These are phyloP conservation scores for Pistacia vera DNA, from an alignment of 345 rosid genomes.

Conservation along the genomic window DNA sequence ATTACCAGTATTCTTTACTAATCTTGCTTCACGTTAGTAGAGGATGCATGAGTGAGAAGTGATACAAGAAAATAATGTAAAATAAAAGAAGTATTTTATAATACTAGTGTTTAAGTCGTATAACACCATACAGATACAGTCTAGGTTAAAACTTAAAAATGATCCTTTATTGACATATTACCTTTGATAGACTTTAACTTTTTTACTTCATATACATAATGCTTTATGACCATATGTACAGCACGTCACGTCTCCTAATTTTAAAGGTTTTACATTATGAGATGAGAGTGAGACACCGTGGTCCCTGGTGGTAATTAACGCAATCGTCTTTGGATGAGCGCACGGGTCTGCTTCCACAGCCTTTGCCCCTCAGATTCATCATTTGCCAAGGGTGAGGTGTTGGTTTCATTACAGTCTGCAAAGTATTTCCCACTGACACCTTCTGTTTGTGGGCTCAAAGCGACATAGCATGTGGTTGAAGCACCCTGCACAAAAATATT, in stretches of 20 bases:
- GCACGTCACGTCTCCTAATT: background rate
- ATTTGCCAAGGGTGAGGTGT: constrained; percentile 71
- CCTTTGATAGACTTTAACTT: background rate
- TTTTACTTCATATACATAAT: background rate
- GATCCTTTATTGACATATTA: constrained; percentile 9
- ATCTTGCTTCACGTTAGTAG: too few species aligned
- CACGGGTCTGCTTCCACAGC: constrained; percentile 63
- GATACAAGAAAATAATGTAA: too few species aligned
- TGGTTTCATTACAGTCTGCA: constrained; percentile 81
- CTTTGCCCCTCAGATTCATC: constrained; percentile 65
- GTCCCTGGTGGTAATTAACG: constrained; percentile 15
- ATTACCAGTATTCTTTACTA: too few species aligned
- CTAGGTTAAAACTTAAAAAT: too few species aligned
- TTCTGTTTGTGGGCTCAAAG: constrained; percentile 63
- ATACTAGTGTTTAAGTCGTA: too few species aligned
- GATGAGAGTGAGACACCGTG: background rate
- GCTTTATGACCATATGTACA: constrained; percentile 18
- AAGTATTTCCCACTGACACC: constrained; percentile 78
- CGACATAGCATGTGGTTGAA: constrained; percentile 90
- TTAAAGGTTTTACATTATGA: constrained; percentile 2
- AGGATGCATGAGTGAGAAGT: too few species aligned
- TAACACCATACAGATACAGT: too few species aligned
- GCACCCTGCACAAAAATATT: constrained; percentile 63
- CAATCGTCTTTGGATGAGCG: constrained; percentile 47
- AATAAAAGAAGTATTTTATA: too few species aligned